These are phyloP conservation scores for Cladobotryum protrusum DNA, from an alignment of 2,329 filamentous ascomycete species.

Conservation along the genomic window DNA sequence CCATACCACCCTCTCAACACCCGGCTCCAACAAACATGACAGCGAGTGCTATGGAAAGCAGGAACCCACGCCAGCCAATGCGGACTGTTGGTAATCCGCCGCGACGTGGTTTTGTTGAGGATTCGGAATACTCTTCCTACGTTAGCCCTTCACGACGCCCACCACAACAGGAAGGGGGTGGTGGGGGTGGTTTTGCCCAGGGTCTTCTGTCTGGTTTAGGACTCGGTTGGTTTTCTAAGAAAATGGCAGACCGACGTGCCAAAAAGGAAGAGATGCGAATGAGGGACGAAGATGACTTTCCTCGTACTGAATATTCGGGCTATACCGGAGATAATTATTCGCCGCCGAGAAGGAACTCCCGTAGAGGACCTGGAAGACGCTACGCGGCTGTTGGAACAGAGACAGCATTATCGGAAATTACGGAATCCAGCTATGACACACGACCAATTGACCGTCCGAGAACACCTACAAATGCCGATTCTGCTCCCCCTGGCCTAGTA, in stretches of 20 bases:
- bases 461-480: constrained; percentile 15
- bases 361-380: constrained; percentile 25
- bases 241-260: constrained; percentile 51
- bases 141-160: constrained; percentile 56
- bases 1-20: constrained; percentile 42
- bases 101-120: constrained; percentile 37
- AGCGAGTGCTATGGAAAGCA: constrained; percentile 38
- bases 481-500: constrained; percentile 18
- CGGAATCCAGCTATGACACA: constrained; percentile 29
- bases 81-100: constrained; percentile 37
- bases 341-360: constrained; percentile 34
- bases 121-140: constrained; percentile 55
- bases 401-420: constrained; percentile 27
- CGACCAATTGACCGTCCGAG: constrained; percentile 13
- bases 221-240: constrained; percentile 62
- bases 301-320: constrained; percentile 55
- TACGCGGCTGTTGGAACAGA: constrained; percentile 23
- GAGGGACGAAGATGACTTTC: constrained; percentile 45
- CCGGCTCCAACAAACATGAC: constrained; percentile 39
- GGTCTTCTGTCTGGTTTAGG: constrained; percentile 56
- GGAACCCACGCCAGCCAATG: constrained; percentile 33
- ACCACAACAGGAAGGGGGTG: constrained; percentile 34
- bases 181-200: constrained; percentile 46
- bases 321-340: constrained; percentile 65
- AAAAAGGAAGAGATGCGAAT: constrained; percentile 43